A percentile compares a stretch with the other conserved stretches of the same genome.
phyloP scores from a whole-genome alignment of 2,329 filamentous ascomycete genomes.

The Alternaria sp. region DNA sequence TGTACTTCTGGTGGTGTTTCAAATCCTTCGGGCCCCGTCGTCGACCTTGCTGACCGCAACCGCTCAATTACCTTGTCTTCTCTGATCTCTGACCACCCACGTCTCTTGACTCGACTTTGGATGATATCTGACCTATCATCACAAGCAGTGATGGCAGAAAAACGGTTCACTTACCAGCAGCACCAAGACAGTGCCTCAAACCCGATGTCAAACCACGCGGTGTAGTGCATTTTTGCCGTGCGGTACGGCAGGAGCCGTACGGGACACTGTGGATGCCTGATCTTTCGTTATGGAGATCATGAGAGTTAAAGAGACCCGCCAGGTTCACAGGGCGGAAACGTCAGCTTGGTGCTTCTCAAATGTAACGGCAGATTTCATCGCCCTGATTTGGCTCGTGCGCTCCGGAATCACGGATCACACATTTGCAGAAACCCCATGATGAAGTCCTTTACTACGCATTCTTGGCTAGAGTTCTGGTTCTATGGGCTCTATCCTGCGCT shows the following conservation, averaged over 20 bases:
- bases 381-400: neutral
- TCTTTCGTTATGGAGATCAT: neutral
- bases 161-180: neutral
- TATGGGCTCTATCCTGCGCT: constrained; percentile 1
- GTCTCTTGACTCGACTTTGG: neutral
- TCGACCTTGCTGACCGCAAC: neutral
- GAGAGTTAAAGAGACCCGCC: neutral
- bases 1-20: constrained; percentile 1
- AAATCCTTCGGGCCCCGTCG: constrained; percentile 2
- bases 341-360: neutral
- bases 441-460: constrained; percentile 4
- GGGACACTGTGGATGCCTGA: neutral
- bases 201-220: neutral
- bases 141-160: neutral
- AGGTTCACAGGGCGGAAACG: neutral
- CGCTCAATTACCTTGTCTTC: neutral
- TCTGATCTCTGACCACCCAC: neutral
- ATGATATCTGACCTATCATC: neutral
- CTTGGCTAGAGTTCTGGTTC: constrained; percentile 9
- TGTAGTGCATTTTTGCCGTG: neutral
- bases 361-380: neutral
- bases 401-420: neutral
- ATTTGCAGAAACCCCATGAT: neutral
- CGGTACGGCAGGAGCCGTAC: neutral
- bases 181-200: neutral